Evolutionary conservation across 2,329 filamentous ascomycete genomes (phyloP).

Genomic region (Ophiostoma ulmi): DNA sequence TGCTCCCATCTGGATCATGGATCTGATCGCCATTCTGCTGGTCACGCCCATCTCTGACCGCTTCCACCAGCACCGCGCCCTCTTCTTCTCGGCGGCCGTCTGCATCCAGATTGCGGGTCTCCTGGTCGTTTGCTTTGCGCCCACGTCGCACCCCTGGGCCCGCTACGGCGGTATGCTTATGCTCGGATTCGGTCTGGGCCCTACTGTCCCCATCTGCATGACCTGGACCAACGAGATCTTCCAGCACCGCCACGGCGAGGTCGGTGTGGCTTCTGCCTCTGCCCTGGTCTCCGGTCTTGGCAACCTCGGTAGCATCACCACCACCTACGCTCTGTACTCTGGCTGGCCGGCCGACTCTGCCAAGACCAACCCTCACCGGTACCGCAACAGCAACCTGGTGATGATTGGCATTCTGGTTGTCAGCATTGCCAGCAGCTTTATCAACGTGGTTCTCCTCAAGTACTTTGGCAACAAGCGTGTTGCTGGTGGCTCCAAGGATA

Average conservation of each 20-base stretch:
- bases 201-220: constrained; percentile 90
- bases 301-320: constrained; percentile 79
- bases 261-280: constrained; percentile 79
- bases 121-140: constrained; percentile 69
- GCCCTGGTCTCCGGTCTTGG: constrained; percentile 83
- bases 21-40: constrained; percentile 78
- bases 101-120: constrained; percentile 78
- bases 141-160: constrained; percentile 63
- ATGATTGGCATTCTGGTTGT: constrained; percentile 81
- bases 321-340: constrained; percentile 82
- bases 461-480: constrained; percentile 51
- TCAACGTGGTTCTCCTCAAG: constrained; percentile 63
- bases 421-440: constrained; percentile 67
- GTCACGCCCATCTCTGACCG: constrained; percentile 82
- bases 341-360: constrained; percentile 74
- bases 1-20: constrained; percentile 94
- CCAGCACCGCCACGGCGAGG: constrained; percentile 81
- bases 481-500: constrained; percentile 40
- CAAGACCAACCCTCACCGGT: constrained; percentile 60
- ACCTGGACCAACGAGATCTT: constrained; percentile 90
- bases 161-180: constrained; percentile 85
- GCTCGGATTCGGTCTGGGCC: constrained; percentile 83
- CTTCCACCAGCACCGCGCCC: constrained; percentile 71
- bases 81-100: constrained; percentile 74
- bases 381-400: constrained; percentile 75